A percentile compares a stretch with the other conserved stretches of the same genome.
phyloP scores from a whole-genome alignment of 169 alveolate genomes.

The Theileria orientalis region DNA sequence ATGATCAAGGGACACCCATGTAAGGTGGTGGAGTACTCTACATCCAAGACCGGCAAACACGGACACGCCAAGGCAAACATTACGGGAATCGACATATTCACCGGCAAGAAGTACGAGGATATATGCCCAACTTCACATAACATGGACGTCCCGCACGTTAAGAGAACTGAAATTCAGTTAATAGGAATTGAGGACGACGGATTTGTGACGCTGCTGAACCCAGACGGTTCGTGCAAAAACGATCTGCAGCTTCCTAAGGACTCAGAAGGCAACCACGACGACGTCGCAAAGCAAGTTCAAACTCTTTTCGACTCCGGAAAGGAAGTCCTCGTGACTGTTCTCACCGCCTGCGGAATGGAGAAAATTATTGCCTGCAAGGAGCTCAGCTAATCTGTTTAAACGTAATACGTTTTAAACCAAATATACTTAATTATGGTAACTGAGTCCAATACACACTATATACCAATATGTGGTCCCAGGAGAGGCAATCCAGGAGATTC shows the following conservation, averaged over 20 bases:
- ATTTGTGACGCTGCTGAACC: slow-evolving; percentile 88
- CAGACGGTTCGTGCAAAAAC: slow-evolving; percentile 92
- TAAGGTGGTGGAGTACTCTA: slow-evolving; percentile 93
- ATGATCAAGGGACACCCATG: slow-evolving; percentile 98
- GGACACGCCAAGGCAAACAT: slow-evolving; percentile 99
- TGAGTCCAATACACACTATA: too few species aligned
- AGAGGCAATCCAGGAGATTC: too few species aligned
- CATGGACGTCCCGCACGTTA: slow-evolving; percentile 95
- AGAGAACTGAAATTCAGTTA: slow-evolving; percentile 88
- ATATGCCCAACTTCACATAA: slow-evolving; percentile 97
- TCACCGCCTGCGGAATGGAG: slow-evolving; percentile 89
- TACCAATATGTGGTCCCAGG: too few species aligned
- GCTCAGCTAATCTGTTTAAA: slow-evolving; percentile 30
- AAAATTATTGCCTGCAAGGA: slow-evolving; percentile 84
- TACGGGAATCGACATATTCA: slow-evolving; percentile 97
- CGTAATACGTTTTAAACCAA: background rate
- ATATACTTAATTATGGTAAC: background rate
- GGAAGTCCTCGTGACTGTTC: slow-evolving; percentile 86
- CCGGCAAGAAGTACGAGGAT: slow-evolving; percentile 95
- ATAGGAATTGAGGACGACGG: slow-evolving; percentile 93
- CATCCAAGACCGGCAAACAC: slow-evolving; percentile 98
- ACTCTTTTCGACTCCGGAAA: slow-evolving; percentile 80
- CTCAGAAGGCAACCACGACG: slow-evolving; percentile 89
- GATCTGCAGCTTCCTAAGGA: slow-evolving; percentile 94
- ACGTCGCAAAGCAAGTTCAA: slow-evolving; percentile 85